Base-by-base conservation (phyloP, 2,329 filamentous ascomycete species). In the Trichophyton mentagrophytes region DNA sequence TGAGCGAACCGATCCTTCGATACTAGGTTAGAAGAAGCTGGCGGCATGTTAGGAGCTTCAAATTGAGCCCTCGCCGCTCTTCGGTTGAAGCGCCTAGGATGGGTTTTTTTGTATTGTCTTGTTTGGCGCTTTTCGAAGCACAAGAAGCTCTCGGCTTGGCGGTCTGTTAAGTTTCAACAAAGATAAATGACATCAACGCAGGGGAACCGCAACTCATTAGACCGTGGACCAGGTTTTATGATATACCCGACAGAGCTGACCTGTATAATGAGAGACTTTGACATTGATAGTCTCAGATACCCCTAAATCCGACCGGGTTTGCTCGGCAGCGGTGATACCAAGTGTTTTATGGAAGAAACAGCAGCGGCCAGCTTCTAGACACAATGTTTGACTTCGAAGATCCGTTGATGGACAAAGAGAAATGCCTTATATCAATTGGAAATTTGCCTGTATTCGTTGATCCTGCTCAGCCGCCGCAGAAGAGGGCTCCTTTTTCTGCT, bases 391-490 rank as follows among this genome's bases (percentile, higher is more conserved):
- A 74, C 61, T 74, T 79, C 59, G 68, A 71, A 3, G 73, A 75
- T 53, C 67, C 71, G 57, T 67, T 69, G 61, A 71, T 73, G 7
- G 64, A 67, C 60, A 71, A 68, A 61, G 73, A 77, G 60, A 93
- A 87, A 79, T 91, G 88, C 72, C 86, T 82, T 72, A 85, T 89
- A 65, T 88, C 86, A 0, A 83, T 88, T 68, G 84, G 84, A 46
- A 77, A 78, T 11, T 82, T 92, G 71, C 77, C 79, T 27, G 77
- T 79, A 33, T 86, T 89, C 73, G 77, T 92, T 51, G 84, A 95
- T 70, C 79, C 84, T 4, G 80, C 82, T 61, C 86, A 90, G 67
- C 80, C 83, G 33, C 86, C 90, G 1, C 78, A 77, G 4, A 91
- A 87, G 69, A 86, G 84, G 68, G 85, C 88, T 66, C 91, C 90